Evolutionary conservation across 1,139 yeast genomes (phyloP).

Genomic region (Ashbya aceris): DNA sequence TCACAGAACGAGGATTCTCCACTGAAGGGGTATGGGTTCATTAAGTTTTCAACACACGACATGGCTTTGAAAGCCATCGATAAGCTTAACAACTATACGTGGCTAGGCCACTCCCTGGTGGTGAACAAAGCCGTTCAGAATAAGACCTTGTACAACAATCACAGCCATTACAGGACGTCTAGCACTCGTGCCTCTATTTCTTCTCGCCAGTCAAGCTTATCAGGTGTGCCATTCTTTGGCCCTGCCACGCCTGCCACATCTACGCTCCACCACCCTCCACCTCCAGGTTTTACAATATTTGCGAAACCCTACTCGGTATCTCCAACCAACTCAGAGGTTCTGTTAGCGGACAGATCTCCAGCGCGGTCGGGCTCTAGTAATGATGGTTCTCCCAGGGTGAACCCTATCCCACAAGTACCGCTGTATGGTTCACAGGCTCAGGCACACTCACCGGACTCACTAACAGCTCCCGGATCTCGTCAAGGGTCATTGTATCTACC

Average conservation of each 20-base stretch:
- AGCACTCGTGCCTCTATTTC: conserved; percentile 9
- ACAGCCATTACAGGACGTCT: conserved; percentile 8
- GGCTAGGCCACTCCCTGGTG: conserved; percentile 21
- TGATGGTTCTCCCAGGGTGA: conserved; percentile 1
- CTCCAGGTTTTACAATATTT: conserved; percentile 1
- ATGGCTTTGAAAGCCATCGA: conserved; percentile 37
- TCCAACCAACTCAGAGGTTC: conserved; percentile 1
- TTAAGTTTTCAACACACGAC: conserved; percentile 33
- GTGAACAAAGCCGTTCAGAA: conserved; percentile 27
- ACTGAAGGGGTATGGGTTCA: conserved; percentile 40
- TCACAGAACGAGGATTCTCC: conserved; percentile 14
- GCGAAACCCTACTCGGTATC: background rate
- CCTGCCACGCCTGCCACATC: background rate
- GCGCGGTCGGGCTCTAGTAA: conserved; percentile 1
- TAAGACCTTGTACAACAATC: conserved; percentile 5
- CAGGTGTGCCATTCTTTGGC: conserved; percentile 3
- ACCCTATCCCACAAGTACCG: background rate
- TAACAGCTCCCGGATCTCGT: conserved; percentile 3
- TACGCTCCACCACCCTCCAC: conserved; percentile 1
- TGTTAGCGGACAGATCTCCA: conserved; percentile 1
- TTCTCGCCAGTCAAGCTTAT: conserved; percentile 9
- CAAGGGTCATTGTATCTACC: conserved; percentile 2
- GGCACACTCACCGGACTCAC: background rate
- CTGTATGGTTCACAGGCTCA: background rate
- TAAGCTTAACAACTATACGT: conserved; percentile 29